These are phyloP conservation scores for Trichophyton benhamiae DNA, from an alignment of 2,329 filamentous ascomycete species.

Conservation along the genomic window DNA sequence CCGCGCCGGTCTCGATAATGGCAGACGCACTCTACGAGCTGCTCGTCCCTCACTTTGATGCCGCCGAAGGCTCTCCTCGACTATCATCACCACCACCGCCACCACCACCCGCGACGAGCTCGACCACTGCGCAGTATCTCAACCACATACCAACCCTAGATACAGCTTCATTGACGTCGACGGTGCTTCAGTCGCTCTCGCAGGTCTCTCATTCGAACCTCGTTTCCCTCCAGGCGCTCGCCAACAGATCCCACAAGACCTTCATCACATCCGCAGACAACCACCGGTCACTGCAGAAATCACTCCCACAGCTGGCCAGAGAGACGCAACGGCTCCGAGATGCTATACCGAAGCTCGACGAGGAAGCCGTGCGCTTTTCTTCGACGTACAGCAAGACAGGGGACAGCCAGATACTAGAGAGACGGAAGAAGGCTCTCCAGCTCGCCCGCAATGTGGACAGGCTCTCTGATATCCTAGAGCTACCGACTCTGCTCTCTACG, in stretches of 20 bases:
- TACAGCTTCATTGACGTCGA: slow-evolving; percentile 56
- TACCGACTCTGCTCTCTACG: slow-evolving; percentile 73
- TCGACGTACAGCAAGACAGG: slow-evolving; percentile 65
- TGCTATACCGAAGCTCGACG: slow-evolving; percentile 66
- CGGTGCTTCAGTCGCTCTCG: slow-evolving; percentile 66
- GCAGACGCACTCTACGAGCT: slow-evolving; percentile 65
- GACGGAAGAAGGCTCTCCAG: slow-evolving; percentile 66
- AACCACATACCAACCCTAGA: slow-evolving; percentile 64
- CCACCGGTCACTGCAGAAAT: slow-evolving; percentile 58
- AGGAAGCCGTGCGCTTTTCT: slow-evolving; percentile 66
- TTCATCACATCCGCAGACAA: slow-evolving; percentile 71
- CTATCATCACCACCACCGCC: slow-evolving; percentile 24
- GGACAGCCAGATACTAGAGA: slow-evolving; percentile 56
- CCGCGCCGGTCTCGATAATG: slow-evolving; percentile 35
- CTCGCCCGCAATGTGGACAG: slow-evolving; percentile 79
- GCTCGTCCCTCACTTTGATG: slow-evolving; percentile 49
- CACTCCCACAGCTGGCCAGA: slow-evolving; percentile 57
- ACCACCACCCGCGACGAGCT: slow-evolving; percentile 22
- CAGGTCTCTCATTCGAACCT: slow-evolving; percentile 70
- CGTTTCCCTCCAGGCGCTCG: slow-evolving; percentile 72
- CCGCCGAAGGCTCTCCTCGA: slow-evolving; percentile 24
- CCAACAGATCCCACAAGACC: slow-evolving; percentile 75
- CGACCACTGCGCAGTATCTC: slow-evolving; percentile 56
- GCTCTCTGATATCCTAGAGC: slow-evolving; percentile 77
- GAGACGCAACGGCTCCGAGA: slow-evolving; percentile 56